Evolutionary conservation across 148 eudicot species (phyloP), one percentile per base, ranked within the genome.

Genomic region (Camellia granthamiana): DNA sequence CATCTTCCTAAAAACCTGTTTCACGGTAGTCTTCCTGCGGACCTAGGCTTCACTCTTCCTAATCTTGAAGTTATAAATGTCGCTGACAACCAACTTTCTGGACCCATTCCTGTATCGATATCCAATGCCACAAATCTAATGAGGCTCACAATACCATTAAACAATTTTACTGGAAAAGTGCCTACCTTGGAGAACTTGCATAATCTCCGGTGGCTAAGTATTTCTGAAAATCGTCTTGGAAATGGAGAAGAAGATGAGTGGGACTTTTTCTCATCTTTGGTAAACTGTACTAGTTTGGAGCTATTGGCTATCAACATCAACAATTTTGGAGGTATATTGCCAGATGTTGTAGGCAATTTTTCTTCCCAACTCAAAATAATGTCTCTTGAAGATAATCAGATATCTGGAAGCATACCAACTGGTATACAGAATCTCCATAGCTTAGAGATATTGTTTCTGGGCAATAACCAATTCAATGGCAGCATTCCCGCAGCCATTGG

Each of bases 391-490:
- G 0, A 4, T 11, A 81, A 55, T 44, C 6, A 21, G 10, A 69
- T 75, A 10, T 42, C 21, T 44, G 79, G 83, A 43, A 76, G 10
- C 12, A 68, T 81, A 13, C 79, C 83, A 6, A 15, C 8, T 44
- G 76, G 79, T 3, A 19, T 81, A 18, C 60, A 38, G 0, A 81
- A 69, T 43, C 79, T 81, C 42, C 21, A 69, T 11, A 6, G 12
- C 16, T 63, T 81, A 8, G 62, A 16, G 1, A 4, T 4, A 0
- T 5, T 78, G 6, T 11, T 7, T 5, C 41, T 83, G 13, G 18
- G 2, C 15, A 9, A 7, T 11, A 77, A 78, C 49, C 12, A 18
- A 3, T 30, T 78, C 0, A 66, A 5, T 0, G 84, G 84, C 4
- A 66, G 8, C 7, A 55, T 83, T 49, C 78, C 84, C 3, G 2